phyloP scores from a whole-genome alignment of 495 filamentous ascomycete genomes.

The Rostrohypoxylon terebratum region DNA sequence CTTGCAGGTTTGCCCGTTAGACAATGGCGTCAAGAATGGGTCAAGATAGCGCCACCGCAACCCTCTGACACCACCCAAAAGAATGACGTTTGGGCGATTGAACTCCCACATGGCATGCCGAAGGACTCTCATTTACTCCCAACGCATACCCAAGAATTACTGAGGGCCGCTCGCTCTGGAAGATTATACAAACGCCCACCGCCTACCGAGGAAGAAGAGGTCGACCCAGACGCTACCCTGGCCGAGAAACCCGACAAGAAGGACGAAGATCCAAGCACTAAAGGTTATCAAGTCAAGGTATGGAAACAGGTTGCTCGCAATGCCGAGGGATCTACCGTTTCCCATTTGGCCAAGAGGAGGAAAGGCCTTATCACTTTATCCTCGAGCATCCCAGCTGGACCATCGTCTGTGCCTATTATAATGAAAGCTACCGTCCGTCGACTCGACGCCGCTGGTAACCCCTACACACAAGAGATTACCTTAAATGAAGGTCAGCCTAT shows the following conservation, averaged over 20 bases:
- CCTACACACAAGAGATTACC: slow-evolving; percentile 82
- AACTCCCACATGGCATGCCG: slow-evolving; percentile 80
- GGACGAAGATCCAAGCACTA: slow-evolving; percentile 65
- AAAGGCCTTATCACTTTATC: slow-evolving; percentile 70
- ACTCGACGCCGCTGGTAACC: slow-evolving; percentile 79
- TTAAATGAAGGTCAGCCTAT: slow-evolving; percentile 83
- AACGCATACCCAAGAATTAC: slow-evolving; percentile 82
- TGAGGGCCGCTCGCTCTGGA: slow-evolving; percentile 82
- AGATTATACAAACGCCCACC: slow-evolving; percentile 71
- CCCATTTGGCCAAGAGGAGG: slow-evolving; percentile 88
- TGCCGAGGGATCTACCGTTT: slow-evolving; percentile 76
- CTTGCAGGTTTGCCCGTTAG: slow-evolving; percentile 79
- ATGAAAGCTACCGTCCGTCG: slow-evolving; percentile 82
- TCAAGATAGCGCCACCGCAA: slow-evolving; percentile 75
- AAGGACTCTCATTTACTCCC: slow-evolving; percentile 85
- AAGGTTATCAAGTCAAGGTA: slow-evolving; percentile 76
- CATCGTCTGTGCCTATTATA: slow-evolving; percentile 63
- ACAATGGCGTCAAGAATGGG: slow-evolving; percentile 82
- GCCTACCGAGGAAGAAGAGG: slow-evolving; percentile 65
- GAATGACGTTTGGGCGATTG: slow-evolving; percentile 64
- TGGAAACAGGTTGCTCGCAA: slow-evolving; percentile 85
- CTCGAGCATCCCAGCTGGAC: slow-evolving; percentile 57
- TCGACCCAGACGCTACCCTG: slow-evolving; percentile 59
- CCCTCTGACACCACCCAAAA: slow-evolving; percentile 65
- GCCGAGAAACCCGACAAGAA: slow-evolving; percentile 60